Evolutionary conservation across 345 rosid species (phyloP).

Genomic region (Raphanus sativus): DNA sequence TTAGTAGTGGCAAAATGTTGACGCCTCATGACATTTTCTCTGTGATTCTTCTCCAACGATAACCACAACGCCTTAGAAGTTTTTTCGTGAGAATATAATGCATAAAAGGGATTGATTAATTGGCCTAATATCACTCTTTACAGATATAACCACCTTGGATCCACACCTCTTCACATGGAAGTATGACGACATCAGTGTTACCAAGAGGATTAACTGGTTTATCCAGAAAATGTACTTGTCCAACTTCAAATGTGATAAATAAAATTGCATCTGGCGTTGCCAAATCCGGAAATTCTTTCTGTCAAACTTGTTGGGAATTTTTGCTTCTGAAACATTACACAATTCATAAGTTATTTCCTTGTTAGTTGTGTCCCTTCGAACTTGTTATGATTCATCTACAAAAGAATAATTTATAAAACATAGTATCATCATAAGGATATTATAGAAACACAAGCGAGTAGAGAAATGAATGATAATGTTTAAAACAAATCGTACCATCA

Average conservation of each 20-base stretch:
- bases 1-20: not conserved
- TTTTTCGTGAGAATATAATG: not conserved
- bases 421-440: not conserved
- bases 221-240: not conserved
- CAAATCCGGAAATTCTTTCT: not conserved
- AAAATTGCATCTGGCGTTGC: not conserved
- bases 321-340: not conserved
- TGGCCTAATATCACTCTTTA: not conserved
- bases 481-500: too few species aligned
- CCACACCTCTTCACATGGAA: not conserved
- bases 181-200: not conserved
- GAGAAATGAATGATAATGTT: too few species aligned
- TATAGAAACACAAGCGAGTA: not conserved
- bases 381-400: not conserved
- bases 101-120: not conserved
- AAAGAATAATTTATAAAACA: not conserved
- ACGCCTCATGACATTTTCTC: not conserved
- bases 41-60: not conserved
- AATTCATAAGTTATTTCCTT: too few species aligned
- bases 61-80: not conserved
- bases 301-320: not conserved
- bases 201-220: not conserved
- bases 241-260: not conserved
- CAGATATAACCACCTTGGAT: not conserved
- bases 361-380: not conserved